Percentiles rank a stretch among this genome's conserved stretches.
Conservation (phyloP, 805 yeast species). For the Komagataella pseudopastoris region DNA sequence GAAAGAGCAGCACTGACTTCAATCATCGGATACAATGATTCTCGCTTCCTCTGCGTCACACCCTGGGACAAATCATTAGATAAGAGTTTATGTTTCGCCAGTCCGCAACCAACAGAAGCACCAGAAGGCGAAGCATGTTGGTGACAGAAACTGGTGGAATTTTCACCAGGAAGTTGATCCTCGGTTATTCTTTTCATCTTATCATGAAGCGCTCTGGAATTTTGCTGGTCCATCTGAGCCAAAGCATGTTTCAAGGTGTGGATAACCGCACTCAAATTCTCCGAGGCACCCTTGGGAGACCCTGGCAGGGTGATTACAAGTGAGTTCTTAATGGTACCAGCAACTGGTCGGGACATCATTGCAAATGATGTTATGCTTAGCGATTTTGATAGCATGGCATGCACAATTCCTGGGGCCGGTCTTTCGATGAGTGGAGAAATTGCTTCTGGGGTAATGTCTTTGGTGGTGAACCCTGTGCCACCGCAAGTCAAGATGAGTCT, state of each 20-base stretch:
- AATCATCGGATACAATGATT: slow-evolving; percentile 35
- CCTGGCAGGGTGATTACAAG: slow-evolving; percentile 37
- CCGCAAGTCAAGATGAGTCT: slow-evolving; percentile 31
- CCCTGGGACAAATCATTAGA: slow-evolving; percentile 22
- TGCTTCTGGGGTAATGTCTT: slow-evolving; percentile 40
- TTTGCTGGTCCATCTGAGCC: slow-evolving; percentile 18
- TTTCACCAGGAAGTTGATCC: slow-evolving; percentile 11
- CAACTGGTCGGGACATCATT: slow-evolving; percentile 34
- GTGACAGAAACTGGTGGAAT: not conserved
- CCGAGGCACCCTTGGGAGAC: slow-evolving; percentile 33
- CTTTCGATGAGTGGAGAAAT: slow-evolving; percentile 24
- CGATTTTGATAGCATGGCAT: slow-evolving; percentile 29
- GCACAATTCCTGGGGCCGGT: slow-evolving; percentile 35
- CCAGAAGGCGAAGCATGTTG: slow-evolving; percentile 10
- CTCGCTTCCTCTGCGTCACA: slow-evolving; percentile 26
- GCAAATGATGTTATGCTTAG: slow-evolving; percentile 32
- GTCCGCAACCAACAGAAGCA: slow-evolving; percentile 11
- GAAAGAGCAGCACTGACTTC: slow-evolving; percentile 25
- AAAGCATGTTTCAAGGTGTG: slow-evolving; percentile 29
- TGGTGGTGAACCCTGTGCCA: slow-evolving; percentile 35
- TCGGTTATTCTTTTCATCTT: slow-evolving; percentile 13
- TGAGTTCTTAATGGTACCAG: slow-evolving; percentile 25
- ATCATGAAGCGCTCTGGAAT: slow-evolving; percentile 26
- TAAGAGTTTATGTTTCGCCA: slow-evolving; percentile 22
- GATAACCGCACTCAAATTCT: slow-evolving; percentile 25